Evolutionary conservation across 2,329 filamentous ascomycete species (phyloP), one percentile per base, ranked within the genome.

Genomic region (Pseudocercospora macadamiae): DNA sequence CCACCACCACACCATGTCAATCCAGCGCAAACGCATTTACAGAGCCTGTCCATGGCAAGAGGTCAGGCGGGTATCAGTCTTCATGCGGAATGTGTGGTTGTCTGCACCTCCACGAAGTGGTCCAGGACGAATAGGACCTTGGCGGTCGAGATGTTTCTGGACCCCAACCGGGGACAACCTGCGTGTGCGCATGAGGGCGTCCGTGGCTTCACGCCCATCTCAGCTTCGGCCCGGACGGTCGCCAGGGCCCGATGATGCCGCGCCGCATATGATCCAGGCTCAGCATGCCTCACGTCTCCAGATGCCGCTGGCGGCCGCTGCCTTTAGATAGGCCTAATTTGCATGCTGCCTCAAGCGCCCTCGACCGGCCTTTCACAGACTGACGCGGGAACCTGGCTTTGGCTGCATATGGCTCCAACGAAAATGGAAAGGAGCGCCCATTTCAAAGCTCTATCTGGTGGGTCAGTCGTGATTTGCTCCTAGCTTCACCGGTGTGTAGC

Each of bases 401-500:
- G 47, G 25, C 21, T 21, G 47, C 47, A 30, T 18, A 18, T 32
- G 23, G 45, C 21, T 49, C 14, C 12, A 9, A 32, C 45, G 23
- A 19, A 49, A 32, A 49, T 30, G 45, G 45, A 16, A 28, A 30
- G 16, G 45, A 49, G 25, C 45, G n/a, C 12, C 45, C 18, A 25
- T 21, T 14, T 45, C 21, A 12, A 16, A 45, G 42, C 42, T 45
- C 25, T 25, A 9, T 28, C 23, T 23, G 37, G 8, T 10, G 37
- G 37, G 18, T 19, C 23, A 42, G 37, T 21, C 16, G 23, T 51
- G 26, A 51, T 37, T 51, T 51, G 48, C 23, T 51, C 30, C 32
- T 10, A 23, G 32, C 48, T 51, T 37, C 48, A 51, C 51, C 25
- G 25, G 25, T 18, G 51, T 42, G 1, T 34, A n/a, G 30, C 12